These are phyloP conservation scores for Aotearoamyces nothofagi DNA, from an alignment of 2,329 filamentous ascomycete species.

Conservation along the genomic window DNA sequence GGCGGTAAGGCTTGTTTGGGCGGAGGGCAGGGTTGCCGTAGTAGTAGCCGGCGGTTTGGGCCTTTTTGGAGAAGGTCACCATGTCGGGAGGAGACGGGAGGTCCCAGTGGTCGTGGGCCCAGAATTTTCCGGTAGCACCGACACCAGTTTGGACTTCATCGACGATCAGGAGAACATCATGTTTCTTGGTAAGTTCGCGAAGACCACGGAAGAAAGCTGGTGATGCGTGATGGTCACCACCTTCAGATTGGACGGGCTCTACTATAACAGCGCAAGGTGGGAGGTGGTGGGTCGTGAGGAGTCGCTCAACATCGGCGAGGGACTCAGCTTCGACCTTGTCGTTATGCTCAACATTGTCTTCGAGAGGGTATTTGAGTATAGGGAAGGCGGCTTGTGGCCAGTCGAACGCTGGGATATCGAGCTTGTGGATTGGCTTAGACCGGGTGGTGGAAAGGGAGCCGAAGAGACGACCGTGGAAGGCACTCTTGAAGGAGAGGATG, in stretches of 20 bases:
- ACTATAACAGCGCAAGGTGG: constrained; percentile 61
- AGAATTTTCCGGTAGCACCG: constrained; percentile 76
- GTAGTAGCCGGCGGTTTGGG: constrained; percentile 73
- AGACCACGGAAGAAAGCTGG: constrained; percentile 65
- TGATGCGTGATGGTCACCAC: constrained; percentile 72
- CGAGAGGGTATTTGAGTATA: constrained; percentile 60
- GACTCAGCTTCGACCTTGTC: constrained; percentile 55
- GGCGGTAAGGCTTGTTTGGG: constrained; percentile 70
- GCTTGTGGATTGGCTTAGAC: constrained; percentile 72
- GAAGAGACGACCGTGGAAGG: constrained; percentile 71
- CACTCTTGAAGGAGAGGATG: constrained; percentile 65
- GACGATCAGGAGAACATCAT: constrained; percentile 61
- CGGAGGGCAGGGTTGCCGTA: constrained; percentile 59
- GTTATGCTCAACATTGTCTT: constrained; percentile 55
- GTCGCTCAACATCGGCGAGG: constrained; percentile 55
- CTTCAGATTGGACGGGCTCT: constrained; percentile 73
- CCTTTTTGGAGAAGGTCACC: constrained; percentile 83
- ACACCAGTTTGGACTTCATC: constrained; percentile 78
- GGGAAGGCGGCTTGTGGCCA: constrained; percentile 79
- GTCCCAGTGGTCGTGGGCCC: constrained; percentile 78
- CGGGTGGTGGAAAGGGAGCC: constrained; percentile 65
- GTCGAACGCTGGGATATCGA: constrained; percentile 78
- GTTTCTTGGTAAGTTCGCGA: constrained; percentile 53
- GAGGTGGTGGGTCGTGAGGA: constrained; percentile 51
- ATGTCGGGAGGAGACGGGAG: constrained; percentile 60